Evolutionary conservation across 805 yeast species (phyloP).

Genomic region (Pichia membranifaciens): DNA sequence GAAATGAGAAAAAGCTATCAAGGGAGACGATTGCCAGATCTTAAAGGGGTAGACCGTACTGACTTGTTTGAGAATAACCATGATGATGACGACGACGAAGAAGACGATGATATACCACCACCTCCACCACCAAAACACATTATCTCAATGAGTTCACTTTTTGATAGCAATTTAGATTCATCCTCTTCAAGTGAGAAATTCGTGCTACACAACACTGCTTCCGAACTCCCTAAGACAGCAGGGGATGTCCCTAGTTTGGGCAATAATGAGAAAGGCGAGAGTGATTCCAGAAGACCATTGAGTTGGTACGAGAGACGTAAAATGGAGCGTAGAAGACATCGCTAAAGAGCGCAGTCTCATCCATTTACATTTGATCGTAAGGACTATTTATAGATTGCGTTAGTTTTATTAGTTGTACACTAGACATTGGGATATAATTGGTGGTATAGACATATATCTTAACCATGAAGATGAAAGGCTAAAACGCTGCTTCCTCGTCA

Average conservation of each 20-base stretch:
- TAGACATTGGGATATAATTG: neutral
- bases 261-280: too few species aligned
- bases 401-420: neutral
- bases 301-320: constrained; percentile 11
- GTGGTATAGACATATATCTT: too few species aligned
- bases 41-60: neutral
- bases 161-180: constrained; percentile 8
- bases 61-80: too few species aligned
- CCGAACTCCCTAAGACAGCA: constrained; percentile 2
- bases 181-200: neutral
- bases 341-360: neutral
- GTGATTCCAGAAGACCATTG: neutral
- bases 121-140: constrained; percentile 23
- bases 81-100: neutral
- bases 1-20: constrained; percentile 13
- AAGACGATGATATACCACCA: constrained; percentile 18
- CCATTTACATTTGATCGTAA: neutral
- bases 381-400: neutral
- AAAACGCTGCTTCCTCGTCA: constrained; percentile 70
- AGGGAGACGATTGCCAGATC: constrained; percentile 10
- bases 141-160: constrained; percentile 19
- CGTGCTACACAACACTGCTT: constrained; percentile 1
- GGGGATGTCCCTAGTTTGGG: neutral
- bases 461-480: too few species aligned
- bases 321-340: constrained; percentile 3